Evolutionary conservation across 164 flowering plant species (phyloP), one percentile per base, ranked within the genome.

Genomic region (Vitis riparia): DNA sequence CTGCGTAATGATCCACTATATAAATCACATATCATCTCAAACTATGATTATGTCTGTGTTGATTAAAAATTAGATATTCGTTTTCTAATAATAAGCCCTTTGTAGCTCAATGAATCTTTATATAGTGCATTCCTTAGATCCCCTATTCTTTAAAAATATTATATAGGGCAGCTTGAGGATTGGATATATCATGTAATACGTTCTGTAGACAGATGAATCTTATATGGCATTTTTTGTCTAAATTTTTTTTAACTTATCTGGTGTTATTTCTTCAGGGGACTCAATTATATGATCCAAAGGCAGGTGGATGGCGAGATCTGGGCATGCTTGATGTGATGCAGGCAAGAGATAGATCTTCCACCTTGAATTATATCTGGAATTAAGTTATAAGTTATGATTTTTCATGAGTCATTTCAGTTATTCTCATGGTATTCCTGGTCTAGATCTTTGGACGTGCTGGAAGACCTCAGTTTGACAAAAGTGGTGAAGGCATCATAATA

Each of bases 271-370:
- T 73, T 27, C 85, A 96, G 99, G 99, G 99, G 9, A 96, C 99
- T 9, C 99, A 96, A 76, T 74, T 96, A 68, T 96, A 96, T 87
- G 99, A 96, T 83, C 86, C 99, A 53, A 96, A 96, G 80, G 98
- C 97, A 76, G 99, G 99, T 76, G 99, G 99, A 30, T 96, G 97
- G 97, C 80, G 90, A 73, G 99, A 96, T 79, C 76, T 92, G 68
- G 99, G 99, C 50, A 96, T 96, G 99, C 97, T 96, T 70, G 99
- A 96, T 82, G 98, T 96, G 66, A 96, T 96, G 99, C 99, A 96
- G 90, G 99, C 91, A 66, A 75, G 66, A 49, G 48, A 12, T 7
- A 2, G n/a, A 30, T 7, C 13, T 58, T 65, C 19, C 48, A 1
- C 60, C 30, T 15, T 17, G 13, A 66, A 15, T 11, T 68, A 32